Evolutionary conservation across 176 grass and related monocot genomes (phyloP), one percentile per base, ranked within the genome.

Genomic region (Carex cristatella): DNA sequence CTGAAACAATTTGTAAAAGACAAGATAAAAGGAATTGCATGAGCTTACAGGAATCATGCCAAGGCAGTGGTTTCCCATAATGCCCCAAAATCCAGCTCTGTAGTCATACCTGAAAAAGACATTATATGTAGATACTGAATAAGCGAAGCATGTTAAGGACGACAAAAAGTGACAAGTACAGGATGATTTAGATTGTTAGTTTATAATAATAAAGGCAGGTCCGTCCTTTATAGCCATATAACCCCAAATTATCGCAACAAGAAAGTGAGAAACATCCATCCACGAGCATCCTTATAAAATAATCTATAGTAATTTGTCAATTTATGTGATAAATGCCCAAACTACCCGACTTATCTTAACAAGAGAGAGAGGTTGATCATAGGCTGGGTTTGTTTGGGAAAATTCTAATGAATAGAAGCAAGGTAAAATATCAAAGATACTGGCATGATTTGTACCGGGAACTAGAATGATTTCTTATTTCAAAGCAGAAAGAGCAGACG

Each of bases 1-100:
- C 53, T 13, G 32, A n/a, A 57, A 9, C 27, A 53, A 69, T 69
- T 68, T 37, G 7, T 56, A 46, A 65, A 69, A 32, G 16, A 66
- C 19, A 69, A 54, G 42, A 33, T 75, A 42, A 57, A 31, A 79
- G 12, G 1, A 16, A 35, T 12, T 58, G 13, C 28, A 42, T 15
- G 13, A 51, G 56, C 96, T 95, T 94, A 99, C 93, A 35, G 91
- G 93, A 90, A 99, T 95, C 85, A 99, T 99, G 86, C 96, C 93
- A 81, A 94, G 93, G 83, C 96, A 99, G 79, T 88, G 72, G 61
- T 82, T 87, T 5, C 96, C 91, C 37, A 91, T 89, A 23, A 92
- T 85, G 65, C 96, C 93, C 96, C 96, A 99, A 89, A 95, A 99
- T 51, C 96, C 93, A 92, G 93, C 91, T 84, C 87, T 85, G 49